Base-by-base conservation (phyloP, 2,329 filamentous ascomycete species). In the Volutella citrinella region DNA sequence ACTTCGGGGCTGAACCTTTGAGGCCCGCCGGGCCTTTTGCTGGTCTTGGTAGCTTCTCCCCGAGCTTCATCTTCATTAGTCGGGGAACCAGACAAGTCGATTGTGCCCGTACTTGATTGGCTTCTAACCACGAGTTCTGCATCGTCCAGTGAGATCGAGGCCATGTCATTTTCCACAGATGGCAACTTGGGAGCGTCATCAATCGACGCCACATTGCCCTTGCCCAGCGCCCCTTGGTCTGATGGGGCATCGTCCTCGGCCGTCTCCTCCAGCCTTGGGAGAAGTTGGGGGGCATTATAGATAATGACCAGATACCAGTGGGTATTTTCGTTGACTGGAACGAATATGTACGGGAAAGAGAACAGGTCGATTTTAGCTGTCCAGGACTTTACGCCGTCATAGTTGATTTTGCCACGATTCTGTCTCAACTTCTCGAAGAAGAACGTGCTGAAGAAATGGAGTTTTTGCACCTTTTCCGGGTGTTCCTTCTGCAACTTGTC, bases 281-380 rank as follows among this genome's bases (percentile, higher is more conserved):
- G 54, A 15, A 93, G 69, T 32, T 74, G 80, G 5, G 79, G 76
- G 4, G 91, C 74, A 52, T 98, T 95, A 73, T 88, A 95, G 32
- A 98, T 91, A 36, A 98, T 91, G 11, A 88, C 89, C 46, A 97
- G 69, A 61, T 93, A 97, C 93, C 94, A 98, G 60, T 98, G 93
- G 2, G 71, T 65, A 47, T 79, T 70, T 55, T 96, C 86, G 51
- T 95, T 94, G 57, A 98, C 87, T 0, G 93, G 93, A 7, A 98
- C 84, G 10, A 97, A 74, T 38, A 97, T 81, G 57, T 90, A 96
- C 55, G 95, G 87, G 49, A 87, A 89, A 6, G 72, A 75, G 52
- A 97, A 87, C 8, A 98, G 64, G 55, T 98, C 87, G 15, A 91
- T 74, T 48, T 82, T 87, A 20, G 84, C 74, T 1, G 93, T 97